Evolutionary conservation across 1,284 basidiomycete species (phyloP).

Genomic region (Anthracocystis panici-leucophaei): DNA sequence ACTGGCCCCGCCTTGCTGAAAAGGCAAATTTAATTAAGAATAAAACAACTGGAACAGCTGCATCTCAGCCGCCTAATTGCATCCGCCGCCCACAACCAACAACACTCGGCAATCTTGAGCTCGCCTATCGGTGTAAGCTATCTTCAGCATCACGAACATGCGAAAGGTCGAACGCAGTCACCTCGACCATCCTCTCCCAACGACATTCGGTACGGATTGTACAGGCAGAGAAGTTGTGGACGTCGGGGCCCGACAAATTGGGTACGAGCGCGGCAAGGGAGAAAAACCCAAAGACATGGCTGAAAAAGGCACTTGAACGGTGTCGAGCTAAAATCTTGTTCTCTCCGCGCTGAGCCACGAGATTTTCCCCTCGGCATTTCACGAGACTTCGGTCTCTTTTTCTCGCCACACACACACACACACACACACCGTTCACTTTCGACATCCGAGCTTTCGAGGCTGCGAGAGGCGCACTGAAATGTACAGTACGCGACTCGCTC

Average conservation of each 20-base stretch:
- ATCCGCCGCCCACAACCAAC: too few relatives aligned
- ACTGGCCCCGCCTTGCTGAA: background rate
- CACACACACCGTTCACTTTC: background rate
- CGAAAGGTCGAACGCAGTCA: too few relatives aligned
- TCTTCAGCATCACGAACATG: too few relatives aligned
- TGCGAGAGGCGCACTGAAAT: background rate
- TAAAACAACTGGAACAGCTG: too few relatives aligned
- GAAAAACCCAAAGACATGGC: background rate
- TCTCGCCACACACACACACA: background rate
- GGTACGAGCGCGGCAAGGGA: slow-evolving; percentile 1
- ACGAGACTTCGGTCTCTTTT: background rate
- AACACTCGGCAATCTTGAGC: too few relatives aligned
- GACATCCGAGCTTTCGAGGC: background rate
- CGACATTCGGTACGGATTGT: too few relatives aligned
- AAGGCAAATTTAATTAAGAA: too few relatives aligned
- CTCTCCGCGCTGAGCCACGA: background rate
- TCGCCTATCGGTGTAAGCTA: too few relatives aligned
- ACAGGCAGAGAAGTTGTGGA: background rate
- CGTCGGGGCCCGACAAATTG: slow-evolving; percentile 10
- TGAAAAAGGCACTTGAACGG: slow-evolving; percentile 5
- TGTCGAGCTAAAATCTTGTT: slow-evolving; percentile 24
- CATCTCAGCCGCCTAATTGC: too few relatives aligned
- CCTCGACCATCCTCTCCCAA: too few relatives aligned
- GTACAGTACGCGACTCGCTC: slow-evolving; percentile 4
- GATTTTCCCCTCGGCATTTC: slow-evolving; percentile 2